Percentiles rank a stretch among this genome's conserved stretches.
Evolutionary conservation across 2,329 filamentous ascomycete genomes (phyloP).

Genomic region (Cordyceps fumosorosea): DNA sequence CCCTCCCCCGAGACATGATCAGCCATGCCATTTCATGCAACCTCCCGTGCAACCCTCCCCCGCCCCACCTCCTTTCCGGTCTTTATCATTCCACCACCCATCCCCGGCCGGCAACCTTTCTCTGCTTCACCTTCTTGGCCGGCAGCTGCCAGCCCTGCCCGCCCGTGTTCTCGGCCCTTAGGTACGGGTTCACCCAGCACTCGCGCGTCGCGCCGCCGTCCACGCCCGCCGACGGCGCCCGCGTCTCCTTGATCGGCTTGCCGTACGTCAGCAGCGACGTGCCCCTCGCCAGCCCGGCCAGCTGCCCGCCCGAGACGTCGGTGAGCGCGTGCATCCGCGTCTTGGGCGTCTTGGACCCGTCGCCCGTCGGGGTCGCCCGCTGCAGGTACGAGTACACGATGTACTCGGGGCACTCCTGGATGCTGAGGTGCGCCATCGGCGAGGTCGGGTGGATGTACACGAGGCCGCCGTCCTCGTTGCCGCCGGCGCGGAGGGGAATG

Average conservation of each 20-base stretch:
- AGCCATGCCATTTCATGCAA: not conserved
- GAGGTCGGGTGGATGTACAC: constrained; percentile 88
- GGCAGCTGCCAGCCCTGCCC: constrained; percentile 78
- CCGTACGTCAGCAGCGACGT: constrained; percentile 79
- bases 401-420: constrained; percentile 75
- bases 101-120: constrained; percentile 61
- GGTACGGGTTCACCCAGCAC: constrained; percentile 75
- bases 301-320: constrained; percentile 65
- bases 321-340: constrained; percentile 87
- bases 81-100: constrained; percentile 60
- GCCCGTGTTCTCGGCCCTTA: constrained; percentile 61
- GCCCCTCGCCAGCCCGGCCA: constrained; percentile 72
- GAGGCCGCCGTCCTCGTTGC: constrained; percentile 50
- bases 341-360: constrained; percentile 53
- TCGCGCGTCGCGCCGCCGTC: constrained; percentile 49
- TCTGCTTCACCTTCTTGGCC: constrained; percentile 77
- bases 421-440: constrained; percentile 62
- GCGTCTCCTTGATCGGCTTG: constrained; percentile 83
- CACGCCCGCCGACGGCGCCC: constrained; percentile 30
- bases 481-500: constrained; percentile 53
- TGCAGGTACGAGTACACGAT: constrained; percentile 85
- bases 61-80: not conserved
- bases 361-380: constrained; percentile 48
- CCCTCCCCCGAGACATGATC: not conserved
- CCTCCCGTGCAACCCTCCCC: not conserved